These are phyloP conservation scores for Hypoxylon fuscum DNA, from an alignment of 495 filamentous ascomycete species.

Conservation along the genomic window DNA sequence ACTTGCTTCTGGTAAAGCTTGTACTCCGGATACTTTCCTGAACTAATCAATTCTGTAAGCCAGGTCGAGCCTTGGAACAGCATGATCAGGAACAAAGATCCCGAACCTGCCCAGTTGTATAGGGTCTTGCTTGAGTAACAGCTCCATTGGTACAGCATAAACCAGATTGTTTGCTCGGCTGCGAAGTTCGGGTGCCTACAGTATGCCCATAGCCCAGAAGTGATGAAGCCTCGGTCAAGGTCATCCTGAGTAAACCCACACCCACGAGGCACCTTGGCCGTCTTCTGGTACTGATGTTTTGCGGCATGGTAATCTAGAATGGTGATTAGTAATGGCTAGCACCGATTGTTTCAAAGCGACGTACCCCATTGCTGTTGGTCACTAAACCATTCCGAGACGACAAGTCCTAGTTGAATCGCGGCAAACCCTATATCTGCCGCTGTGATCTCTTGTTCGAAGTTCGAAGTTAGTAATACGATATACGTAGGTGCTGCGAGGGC, in stretches of 20 bases:
- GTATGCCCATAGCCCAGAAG: slow-evolving; percentile 84
- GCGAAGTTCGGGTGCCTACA: slow-evolving; percentile 94
- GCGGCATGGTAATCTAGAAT: slow-evolving; percentile 76
- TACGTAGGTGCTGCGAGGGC: slow-evolving; percentile 84
- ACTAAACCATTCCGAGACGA: slow-evolving; percentile 80
- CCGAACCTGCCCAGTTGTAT: slow-evolving; percentile 82
- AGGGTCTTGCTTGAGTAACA: slow-evolving; percentile 73
- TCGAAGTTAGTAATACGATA: slow-evolving; percentile 68
- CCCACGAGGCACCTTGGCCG: slow-evolving; percentile 71
- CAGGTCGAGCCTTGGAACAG: slow-evolving; percentile 90
- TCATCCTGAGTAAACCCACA: slow-evolving; percentile 68
- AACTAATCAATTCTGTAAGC: slow-evolving; percentile 84
- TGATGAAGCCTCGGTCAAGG: slow-evolving; percentile 90
- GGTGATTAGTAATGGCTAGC: slow-evolving; percentile 29
- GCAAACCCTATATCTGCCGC: slow-evolving; percentile 74
- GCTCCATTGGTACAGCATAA: slow-evolving; percentile 85
- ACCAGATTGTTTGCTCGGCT: slow-evolving; percentile 92
- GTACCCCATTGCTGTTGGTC: slow-evolving; percentile 94
- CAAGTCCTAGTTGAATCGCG: slow-evolving; percentile 70
- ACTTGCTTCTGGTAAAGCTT: slow-evolving; percentile 82
- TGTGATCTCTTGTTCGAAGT: slow-evolving; percentile 54
- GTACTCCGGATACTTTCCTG: slow-evolving; percentile 89
- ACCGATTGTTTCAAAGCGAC: slow-evolving; percentile 21
- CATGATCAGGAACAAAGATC: slow-evolving; percentile 71
- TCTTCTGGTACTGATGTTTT: slow-evolving; percentile 76